Conservation (phyloP, 2,329 filamentous ascomycete genomes). For the Colletotrichum chlorophyti region DNA sequence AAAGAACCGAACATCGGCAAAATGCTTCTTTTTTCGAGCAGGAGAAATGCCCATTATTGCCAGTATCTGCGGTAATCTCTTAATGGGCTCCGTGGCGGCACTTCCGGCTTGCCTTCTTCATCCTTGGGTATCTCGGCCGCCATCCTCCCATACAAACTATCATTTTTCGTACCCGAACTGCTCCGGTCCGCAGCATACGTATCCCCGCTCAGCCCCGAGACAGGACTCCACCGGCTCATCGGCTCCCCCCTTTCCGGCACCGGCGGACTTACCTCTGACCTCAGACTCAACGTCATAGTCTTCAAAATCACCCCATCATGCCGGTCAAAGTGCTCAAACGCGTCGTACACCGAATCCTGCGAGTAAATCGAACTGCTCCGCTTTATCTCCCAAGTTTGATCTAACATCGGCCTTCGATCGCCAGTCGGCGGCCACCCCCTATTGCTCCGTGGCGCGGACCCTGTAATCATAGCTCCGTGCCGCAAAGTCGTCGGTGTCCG, state of each 20-base stretch:
- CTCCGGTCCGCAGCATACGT: conserved; percentile 12
- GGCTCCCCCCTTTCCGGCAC: no score
- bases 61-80: background rate
- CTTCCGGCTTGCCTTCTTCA: background rate
- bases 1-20: no score
- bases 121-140: conserved; percentile 9
- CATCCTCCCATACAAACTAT: background rate
- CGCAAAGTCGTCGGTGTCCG: conserved; percentile 37
- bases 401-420: conserved; percentile 18
- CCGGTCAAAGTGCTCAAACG: background rate
- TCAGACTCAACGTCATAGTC: conserved; percentile 32
- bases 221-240: conserved; percentile 34
- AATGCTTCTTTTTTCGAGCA: no score
- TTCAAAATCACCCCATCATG: conserved; percentile 26
- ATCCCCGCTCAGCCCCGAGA: conserved; percentile 32
- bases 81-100: conserved; percentile 3
- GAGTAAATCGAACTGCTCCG: conserved; percentile 24
- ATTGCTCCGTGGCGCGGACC: conserved; percentile 32
- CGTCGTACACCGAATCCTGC: conserved; percentile 5
- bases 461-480: conserved; percentile 36
- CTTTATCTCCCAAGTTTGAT: conserved; percentile 10
- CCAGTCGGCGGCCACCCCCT: conserved; percentile 25
- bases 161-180: background rate
- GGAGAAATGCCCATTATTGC: no score
- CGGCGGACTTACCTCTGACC: conserved; percentile 37